Base-by-base conservation (phyloP, 257 asterid species). In the Nicotiana otophora region DNA sequence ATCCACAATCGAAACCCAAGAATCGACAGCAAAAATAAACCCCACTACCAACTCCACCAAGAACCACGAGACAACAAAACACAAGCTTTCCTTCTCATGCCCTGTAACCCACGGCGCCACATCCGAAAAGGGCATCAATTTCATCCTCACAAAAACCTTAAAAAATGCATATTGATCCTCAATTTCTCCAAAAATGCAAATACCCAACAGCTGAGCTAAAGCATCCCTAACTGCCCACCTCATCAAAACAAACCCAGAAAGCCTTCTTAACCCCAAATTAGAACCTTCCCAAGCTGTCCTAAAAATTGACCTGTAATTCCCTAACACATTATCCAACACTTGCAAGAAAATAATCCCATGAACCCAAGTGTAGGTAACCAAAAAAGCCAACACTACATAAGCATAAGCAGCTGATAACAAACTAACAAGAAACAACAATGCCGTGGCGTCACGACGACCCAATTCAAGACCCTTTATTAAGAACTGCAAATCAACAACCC, bases 221-320 rank as follows among this genome's bases (percentile, higher is more conserved):
- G 98, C 97, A 80, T 95, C 98, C 87, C 91, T 91, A 39, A 95
- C 97, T 2, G 99, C 99, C 99, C 99, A 95, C 83, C 90, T 91
- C 97, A 95, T 91, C 84, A 95, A 86, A 31, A 92, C 88, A 82
- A 93, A 91, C 66, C 98, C 97, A 0, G 95, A 90, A 16, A 95
- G 81, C 92, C 97, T 91, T 86, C 89, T 90, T 66, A 93, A 82
- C 57, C 99, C 99, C 19, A 95, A 79, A 81, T 58, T 87, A 14
- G 97, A 90, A 54, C 99, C 99, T 11, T 91, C 94, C 98, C 95
- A 93, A 28, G 90, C 64, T 1, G 95, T 88, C 85, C 97, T 87
- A 33, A 88, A 86, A 83, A 90, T 74, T 2, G 91, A 87, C 87
- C 92, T 88, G 51, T 83, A 78, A 69, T 86, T 90, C 78, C 95